These are phyloP conservation scores for Cryptosporidium tyzzeri DNA, from an alignment of 169 alveolate species.

Conservation along the genomic window DNA sequence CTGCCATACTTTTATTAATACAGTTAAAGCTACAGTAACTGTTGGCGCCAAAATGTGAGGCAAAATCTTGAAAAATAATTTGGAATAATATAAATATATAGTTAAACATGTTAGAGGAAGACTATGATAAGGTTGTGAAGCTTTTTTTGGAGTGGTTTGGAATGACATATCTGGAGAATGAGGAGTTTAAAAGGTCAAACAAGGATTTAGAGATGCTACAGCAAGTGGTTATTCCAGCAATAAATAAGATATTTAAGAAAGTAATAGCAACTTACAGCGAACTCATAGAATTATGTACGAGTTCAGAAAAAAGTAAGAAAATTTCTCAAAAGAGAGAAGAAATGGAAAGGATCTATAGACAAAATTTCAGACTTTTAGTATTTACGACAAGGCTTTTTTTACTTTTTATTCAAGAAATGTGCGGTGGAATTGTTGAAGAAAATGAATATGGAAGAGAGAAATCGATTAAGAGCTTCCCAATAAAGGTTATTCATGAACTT, in stretches of 20 bases:
- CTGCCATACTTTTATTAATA: no score
- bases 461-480: not conserved
- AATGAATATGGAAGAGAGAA: constrained; percentile 17
- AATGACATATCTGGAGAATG: constrained; percentile 18
- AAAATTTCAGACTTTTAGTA: constrained; percentile 10
- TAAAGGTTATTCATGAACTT: constrained; percentile 62
- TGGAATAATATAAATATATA: not conserved
- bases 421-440: not conserved
- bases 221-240: constrained; percentile 29
- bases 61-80: constrained; percentile 3
- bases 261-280: constrained; percentile 17
- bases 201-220: constrained; percentile 43
- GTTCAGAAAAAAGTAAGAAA: constrained; percentile 37
- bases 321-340: constrained; percentile 30
- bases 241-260: constrained; percentile 40
- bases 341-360: not conserved
- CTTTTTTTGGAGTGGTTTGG: constrained; percentile 57
- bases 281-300: constrained; percentile 25
- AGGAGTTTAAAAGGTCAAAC: constrained; percentile 21
- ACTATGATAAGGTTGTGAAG: constrained; percentile 7
- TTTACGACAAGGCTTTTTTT: constrained; percentile 26
- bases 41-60: constrained; percentile 8
- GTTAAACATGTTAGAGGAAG: constrained; percentile 18
- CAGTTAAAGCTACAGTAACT: not conserved
- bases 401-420: constrained; percentile 18